Evolutionary conservation across 768 basidiomycete genomes (phyloP), one percentile per base, ranked within the genome.

Genomic region (Tephrocybe sp.): DNA sequence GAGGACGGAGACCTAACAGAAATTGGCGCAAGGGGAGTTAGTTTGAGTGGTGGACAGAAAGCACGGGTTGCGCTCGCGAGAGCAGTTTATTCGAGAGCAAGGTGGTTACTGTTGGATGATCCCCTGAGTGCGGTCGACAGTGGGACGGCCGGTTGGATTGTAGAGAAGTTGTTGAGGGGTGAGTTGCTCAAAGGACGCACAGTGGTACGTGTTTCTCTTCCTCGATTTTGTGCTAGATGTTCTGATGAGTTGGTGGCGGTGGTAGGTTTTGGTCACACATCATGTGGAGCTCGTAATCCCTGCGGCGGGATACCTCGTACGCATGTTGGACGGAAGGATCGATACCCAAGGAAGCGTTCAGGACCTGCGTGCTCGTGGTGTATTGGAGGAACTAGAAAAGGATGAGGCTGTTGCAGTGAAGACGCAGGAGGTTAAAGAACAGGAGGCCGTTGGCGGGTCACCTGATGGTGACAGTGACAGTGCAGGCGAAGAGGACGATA

Each of bases 1-100:
- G 90, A 95, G 50, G 85, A 94, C 60, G 96, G 96, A 0, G 93
- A 92, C 61, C 71, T 68, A 48, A 93, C 91, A 1, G 87, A 92
- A 68, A 89, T 95, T 56, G 92, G 92, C 12, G 84, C 83, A 12
- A 73, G 83, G 75, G 88, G 87, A 53, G 83, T 91, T 13, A 87
- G 79, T 65, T 68, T 91, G 55, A 87, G 84, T 31, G 90, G 90
- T 26, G 90, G 90, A 5, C 89, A 92, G 68, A 92, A 92, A 65
- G 86, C 88, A 48, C 72, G 86, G 54, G 87, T 92, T 13, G 89
- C 89, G 0, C 76, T 93, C 9, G 91, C 90, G 10, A 80, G 91
- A 12, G 90, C 91, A 0, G 84, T 90, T 0, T 93, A 92, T 65
- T 83, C 86, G 20, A 71, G 76, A 13, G 84, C 82, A 20, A 79